phyloP scores from a whole-genome alignment of 495 filamentous ascomycete genomes.

The Letharia lupina region DNA sequence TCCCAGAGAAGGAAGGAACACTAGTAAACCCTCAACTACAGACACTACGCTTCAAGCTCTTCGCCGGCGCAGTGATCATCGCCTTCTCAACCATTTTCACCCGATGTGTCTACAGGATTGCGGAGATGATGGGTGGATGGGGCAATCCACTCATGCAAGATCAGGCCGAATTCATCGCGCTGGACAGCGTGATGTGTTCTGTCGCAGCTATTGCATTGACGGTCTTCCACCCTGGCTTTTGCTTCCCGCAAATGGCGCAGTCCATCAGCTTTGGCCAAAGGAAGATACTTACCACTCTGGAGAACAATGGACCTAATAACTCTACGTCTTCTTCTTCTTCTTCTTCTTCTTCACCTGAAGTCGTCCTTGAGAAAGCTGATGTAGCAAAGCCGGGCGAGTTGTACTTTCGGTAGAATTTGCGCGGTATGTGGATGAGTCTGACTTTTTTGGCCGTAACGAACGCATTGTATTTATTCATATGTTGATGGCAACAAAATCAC shows the following conservation, averaged over 20 bases:
- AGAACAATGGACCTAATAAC: neutral
- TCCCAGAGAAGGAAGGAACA: constrained; percentile 23
- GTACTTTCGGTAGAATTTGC: neutral
- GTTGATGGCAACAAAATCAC: no score
- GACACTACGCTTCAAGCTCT: constrained; percentile 39
- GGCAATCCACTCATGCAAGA: constrained; percentile 59
- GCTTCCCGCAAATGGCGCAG: constrained; percentile 35
- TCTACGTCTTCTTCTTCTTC: neutral
- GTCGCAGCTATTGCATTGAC: constrained; percentile 36
- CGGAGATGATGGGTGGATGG: constrained; percentile 63
- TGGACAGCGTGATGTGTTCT: constrained; percentile 37
- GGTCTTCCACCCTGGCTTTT: constrained; percentile 40
- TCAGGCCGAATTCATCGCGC: constrained; percentile 50
- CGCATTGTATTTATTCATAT: no score
- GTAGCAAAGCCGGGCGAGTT: neutral
- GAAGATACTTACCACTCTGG: neutral
- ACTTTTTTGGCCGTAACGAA: neutral
- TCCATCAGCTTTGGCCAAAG: neutral
- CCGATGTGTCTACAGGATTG: constrained; percentile 61
- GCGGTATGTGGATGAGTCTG: neutral
- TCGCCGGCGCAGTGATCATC: constrained; percentile 42
- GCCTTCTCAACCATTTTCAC: constrained; percentile 55
- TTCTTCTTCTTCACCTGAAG: neutral
- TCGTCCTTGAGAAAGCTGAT: neutral
- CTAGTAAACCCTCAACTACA: constrained; percentile 22